These are phyloP conservation scores for Pestalotiopsis sp. DNA, from an alignment of 2,329 filamentous ascomycete species.

Conservation along the genomic window DNA sequence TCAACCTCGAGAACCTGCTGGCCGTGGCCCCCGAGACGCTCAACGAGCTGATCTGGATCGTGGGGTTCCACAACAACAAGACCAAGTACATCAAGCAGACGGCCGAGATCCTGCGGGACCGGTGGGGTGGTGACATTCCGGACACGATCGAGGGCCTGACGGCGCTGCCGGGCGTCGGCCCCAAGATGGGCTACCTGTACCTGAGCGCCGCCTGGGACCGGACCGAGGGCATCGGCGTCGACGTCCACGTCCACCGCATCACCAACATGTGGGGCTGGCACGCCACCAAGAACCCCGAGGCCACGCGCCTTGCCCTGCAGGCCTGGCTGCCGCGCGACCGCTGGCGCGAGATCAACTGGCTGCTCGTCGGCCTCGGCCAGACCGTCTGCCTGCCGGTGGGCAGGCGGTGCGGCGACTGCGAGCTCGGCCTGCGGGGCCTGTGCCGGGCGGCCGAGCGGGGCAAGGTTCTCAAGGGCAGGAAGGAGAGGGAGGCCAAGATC, in stretches of 20 bases:
- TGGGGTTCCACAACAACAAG: conserved; percentile 95
- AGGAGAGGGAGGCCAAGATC: conserved; percentile 41
- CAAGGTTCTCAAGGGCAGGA: conserved; percentile 60
- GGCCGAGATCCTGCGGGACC: conserved; percentile 70
- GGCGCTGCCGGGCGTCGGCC: conserved; percentile 81
- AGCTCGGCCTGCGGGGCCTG: conserved; percentile 71
- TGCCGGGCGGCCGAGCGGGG: conserved; percentile 72
- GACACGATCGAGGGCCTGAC: conserved; percentile 73
- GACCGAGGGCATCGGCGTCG: conserved; percentile 81
- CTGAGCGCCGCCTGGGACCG: conserved; percentile 69
- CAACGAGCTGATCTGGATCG: conserved; percentile 77
- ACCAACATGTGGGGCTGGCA: conserved; percentile 95
- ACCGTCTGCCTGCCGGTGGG: conserved; percentile 81
- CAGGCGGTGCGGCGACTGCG: conserved; percentile 81
- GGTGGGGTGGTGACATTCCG: conserved; percentile 76
- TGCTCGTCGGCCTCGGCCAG: conserved; percentile 87
- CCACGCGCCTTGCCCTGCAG: conserved; percentile 74
- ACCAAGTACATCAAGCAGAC: conserved; percentile 78
- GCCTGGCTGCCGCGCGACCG: conserved; percentile 79
- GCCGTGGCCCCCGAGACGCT: conserved; percentile 63
- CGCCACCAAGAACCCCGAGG: conserved; percentile 77
- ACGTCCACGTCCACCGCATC: conserved; percentile 93
- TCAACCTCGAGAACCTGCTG: conserved; percentile 78
- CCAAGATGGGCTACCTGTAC: conserved; percentile 92
- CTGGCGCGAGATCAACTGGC: conserved; percentile 90